These are phyloP conservation scores for Aspergillus transmontanensis DNA, from an alignment of 2,329 filamentous ascomycete species.

Conservation along the genomic window DNA sequence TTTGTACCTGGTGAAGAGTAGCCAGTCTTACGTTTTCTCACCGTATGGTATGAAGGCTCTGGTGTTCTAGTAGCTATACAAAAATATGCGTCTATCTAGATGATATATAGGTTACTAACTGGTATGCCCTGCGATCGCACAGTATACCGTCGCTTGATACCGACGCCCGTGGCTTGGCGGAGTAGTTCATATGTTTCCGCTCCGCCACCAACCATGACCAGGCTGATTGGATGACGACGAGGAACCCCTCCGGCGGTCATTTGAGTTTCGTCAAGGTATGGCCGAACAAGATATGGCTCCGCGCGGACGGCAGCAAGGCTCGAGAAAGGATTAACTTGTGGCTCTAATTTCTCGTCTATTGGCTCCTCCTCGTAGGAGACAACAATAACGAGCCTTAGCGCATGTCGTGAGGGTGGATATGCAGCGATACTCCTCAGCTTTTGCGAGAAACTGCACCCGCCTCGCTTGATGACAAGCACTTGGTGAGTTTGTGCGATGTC, in stretches of 20 bases:
- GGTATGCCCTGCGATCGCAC: slow-evolving; percentile 78
- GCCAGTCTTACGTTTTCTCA: background rate
- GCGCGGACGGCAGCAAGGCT: slow-evolving; percentile 36
- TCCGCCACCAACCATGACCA: slow-evolving; percentile 80
- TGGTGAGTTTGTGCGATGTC: slow-evolving; percentile 63
- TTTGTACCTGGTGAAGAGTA: background rate
- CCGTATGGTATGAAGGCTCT: background rate
- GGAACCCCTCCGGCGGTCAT: slow-evolving; percentile 68
- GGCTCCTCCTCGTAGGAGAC: slow-evolving; percentile 63
- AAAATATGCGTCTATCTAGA: slow-evolving; percentile 41
- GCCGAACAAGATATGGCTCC: slow-evolving; percentile 56
- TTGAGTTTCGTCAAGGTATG: slow-evolving; percentile 76
- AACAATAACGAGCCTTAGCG: slow-evolving; percentile 80
- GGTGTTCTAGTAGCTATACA: background rate
- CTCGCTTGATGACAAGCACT: slow-evolving; percentile 78
- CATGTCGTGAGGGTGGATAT: slow-evolving; percentile 62
- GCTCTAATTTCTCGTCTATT: slow-evolving; percentile 13
- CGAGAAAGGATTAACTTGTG: slow-evolving; percentile 40
- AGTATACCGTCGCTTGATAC: slow-evolving; percentile 75
- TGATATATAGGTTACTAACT: slow-evolving; percentile 76
- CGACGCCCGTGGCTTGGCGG: slow-evolving; percentile 65
- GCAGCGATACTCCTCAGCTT: slow-evolving; percentile 86
- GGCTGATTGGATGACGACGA: slow-evolving; percentile 71
- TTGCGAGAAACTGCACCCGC: slow-evolving; percentile 78
- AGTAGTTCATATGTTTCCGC: slow-evolving; percentile 67